Base-by-base conservation (phyloP, 2,329 filamentous ascomycete genomes). In the Verticillium zaregamsianum region DNA sequence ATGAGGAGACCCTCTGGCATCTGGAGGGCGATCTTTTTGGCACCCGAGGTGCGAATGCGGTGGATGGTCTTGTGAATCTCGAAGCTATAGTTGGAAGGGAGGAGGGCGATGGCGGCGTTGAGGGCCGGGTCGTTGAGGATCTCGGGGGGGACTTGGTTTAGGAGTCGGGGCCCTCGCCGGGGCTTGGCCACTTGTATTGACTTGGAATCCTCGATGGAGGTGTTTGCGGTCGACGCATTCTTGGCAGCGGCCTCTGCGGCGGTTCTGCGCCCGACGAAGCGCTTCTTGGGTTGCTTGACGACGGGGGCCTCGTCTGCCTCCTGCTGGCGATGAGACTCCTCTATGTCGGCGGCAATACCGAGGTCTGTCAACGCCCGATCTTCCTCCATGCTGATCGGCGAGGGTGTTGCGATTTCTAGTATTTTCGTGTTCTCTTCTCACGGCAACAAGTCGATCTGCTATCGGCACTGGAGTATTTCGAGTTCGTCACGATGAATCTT, bases 41-140 rank as follows among this genome's bases (percentile, higher is more conserved):
- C 89, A 9, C 85, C 87, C 9, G 90, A 87, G 1, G 89, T 90
- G 55, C 92, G 90, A 74, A 99, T 93, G 57, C 94, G 88, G 76
- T 98, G 93, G 70, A 99, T 96, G 9, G 95, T 99, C 79, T 99
- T 99, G 73, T 92, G 95, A 61, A 99, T 93, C 79, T 99, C 95
- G 74, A 99, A 99, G 69, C 91, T 94, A 83, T 99, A 99, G 80
- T 99, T 99, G n/a, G 86, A 80, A 1, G 95, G 95, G 2, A 99
- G 86, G 35, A 99, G 84, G 6, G 87, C 83, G 62, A 98, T 93
- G 3, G 95, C 95, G 55, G 88, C 90, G 74, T 94, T 94, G 70
- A 99, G 90, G 57, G 90, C 91, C 57, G 88, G 81, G 70, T 99
- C 90, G 66, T 96, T 84, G 23, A 95, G 82, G 65, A 99, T 97